Evolutionary conservation across 495 filamentous ascomycete genomes (phyloP).

Genomic region (Cercophora scortea): DNA sequence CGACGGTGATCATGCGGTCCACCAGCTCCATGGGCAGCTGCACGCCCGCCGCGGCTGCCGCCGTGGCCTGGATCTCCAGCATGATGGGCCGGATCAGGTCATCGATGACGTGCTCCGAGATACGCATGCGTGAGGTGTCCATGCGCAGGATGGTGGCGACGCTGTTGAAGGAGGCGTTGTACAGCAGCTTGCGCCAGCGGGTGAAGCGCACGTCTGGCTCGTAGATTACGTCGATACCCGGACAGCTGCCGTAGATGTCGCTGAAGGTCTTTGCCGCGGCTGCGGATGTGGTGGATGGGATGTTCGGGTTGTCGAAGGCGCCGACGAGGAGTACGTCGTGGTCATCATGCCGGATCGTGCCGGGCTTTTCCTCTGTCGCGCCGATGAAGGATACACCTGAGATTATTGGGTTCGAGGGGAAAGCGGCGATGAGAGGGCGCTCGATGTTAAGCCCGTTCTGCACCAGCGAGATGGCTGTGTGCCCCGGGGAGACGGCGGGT

Average conservation of each 20-base stretch:
- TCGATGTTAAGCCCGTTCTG: constrained; percentile 63
- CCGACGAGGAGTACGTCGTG: constrained; percentile 34
- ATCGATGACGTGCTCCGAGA: constrained; percentile 13
- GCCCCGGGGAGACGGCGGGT: constrained; percentile 38
- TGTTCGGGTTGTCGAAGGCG: constrained; percentile 31
- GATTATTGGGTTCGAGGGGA: constrained; percentile 44
- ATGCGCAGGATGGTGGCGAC: constrained; percentile 40
- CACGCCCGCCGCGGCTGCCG: constrained; percentile 17
- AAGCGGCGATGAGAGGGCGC: constrained; percentile 39
- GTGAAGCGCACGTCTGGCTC: constrained; percentile 25
- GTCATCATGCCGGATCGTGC: constrained; percentile 39
- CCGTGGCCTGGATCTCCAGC: constrained; percentile 14
- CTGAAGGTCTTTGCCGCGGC: constrained; percentile 29
- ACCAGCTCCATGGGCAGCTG: constrained; percentile 25
- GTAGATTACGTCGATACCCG: constrained; percentile 16
- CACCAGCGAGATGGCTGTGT: constrained; percentile 47
- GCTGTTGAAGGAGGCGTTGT: constrained; percentile 41
- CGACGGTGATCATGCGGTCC: constrained; percentile 25
- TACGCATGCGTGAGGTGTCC: constrained; percentile 31
- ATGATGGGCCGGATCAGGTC: constrained; percentile 15
- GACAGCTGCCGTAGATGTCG: constrained; percentile 29
- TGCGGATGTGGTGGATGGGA: neutral
- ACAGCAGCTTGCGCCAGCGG: constrained; percentile 46
- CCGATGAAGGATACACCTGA: constrained; percentile 47
- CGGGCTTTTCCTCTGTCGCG: constrained; percentile 35